Conservation (phyloP, 2,329 filamentous ascomycete species). For the Escovopsis sp. region DNA sequence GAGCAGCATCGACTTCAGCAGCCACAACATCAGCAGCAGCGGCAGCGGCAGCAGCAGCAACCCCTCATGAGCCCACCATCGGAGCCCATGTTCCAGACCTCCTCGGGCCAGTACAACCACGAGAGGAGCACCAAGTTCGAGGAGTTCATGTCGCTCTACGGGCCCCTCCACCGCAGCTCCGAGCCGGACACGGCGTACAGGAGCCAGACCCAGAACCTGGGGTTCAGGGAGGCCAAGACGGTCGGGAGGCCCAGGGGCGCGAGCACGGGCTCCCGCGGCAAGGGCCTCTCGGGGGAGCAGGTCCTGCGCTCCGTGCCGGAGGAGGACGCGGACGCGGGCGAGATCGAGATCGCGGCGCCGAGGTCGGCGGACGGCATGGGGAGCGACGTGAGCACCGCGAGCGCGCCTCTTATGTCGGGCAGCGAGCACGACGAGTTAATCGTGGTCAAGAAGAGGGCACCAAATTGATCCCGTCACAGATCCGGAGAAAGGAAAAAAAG, state of each 20-base stretch:
- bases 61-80: slow-evolving; percentile 8
- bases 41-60: no score
- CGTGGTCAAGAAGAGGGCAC: no score
- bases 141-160: slow-evolving; percentile 24
- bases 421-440: no score
- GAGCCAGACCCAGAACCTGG: no score
- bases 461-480: no score
- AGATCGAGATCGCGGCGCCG: not conserved
- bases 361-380: no score
- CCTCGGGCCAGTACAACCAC: slow-evolving; percentile 25
- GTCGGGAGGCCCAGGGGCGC: slow-evolving; percentile 12
- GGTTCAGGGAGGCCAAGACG: slow-evolving; percentile 1
- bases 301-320: slow-evolving; percentile 25
- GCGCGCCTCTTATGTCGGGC: no score
- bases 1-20: no score
- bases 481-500: no score
- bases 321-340: slow-evolving; percentile 15
- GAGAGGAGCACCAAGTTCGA: slow-evolving; percentile 33
- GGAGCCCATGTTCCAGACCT: slow-evolving; percentile 10
- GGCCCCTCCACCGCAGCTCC: slow-evolving; percentile 15
- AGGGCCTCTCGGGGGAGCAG: slow-evolving; percentile 17
- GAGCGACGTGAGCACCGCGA: no score
- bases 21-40: no score
- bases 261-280: slow-evolving; percentile 4
- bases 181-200: not conserved